Base-by-base conservation (phyloP, 116 monocot genomes). In the Papilionanthe hybrid region DNA sequence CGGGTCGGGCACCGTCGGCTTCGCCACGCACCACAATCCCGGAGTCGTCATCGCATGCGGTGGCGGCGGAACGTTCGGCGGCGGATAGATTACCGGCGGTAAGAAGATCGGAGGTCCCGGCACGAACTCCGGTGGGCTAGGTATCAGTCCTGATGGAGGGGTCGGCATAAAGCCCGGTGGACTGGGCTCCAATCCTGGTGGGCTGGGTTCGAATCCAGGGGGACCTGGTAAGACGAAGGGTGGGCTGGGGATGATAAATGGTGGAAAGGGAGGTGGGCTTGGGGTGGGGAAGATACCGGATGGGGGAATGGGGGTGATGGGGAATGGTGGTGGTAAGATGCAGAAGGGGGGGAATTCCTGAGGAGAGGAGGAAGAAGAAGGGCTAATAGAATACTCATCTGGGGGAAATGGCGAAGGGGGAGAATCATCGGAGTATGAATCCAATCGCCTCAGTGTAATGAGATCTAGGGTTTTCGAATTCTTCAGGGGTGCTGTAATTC, bases 1-100 rank as follows among this genome's bases (percentile, higher is more conserved):
- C n/a, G 86, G 92, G 32, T 92, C 91, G 1, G 96, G 96, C 82
- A 94, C 94, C 9, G 92, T 84, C 5, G 94, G 94, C 82, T 96
- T 96, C 37, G 92, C 96, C 29, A 94, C 94, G 25, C 96, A 96
- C 96, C 96, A 96, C 42, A 85, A 32, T 4, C 60, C 84, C 17
- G 27, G 60, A 11, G 56, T 19, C 5, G 81, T 82, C 15, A 55
- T 69, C 5, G 22, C 19, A 18, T 4, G 22, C 41, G 77, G 85
- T 8, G 89, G 78, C 5, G 89, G 81, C 1, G 91, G 85, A 13
- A 76, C 56, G 0, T 79, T 76, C 9, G 86, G 81, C 23, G 89
- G 89, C 1, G 91, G 85, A 44, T 82, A 83, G 13, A 85, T 63
- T 0, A 87, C 42, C 2, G 87, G 86, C 2, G 89, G 89, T 45